Evolutionary conservation across 441 rosid genomes (phyloP), one percentile per base, ranked within the genome.

Genomic region (Gossypium schwendimanii): DNA sequence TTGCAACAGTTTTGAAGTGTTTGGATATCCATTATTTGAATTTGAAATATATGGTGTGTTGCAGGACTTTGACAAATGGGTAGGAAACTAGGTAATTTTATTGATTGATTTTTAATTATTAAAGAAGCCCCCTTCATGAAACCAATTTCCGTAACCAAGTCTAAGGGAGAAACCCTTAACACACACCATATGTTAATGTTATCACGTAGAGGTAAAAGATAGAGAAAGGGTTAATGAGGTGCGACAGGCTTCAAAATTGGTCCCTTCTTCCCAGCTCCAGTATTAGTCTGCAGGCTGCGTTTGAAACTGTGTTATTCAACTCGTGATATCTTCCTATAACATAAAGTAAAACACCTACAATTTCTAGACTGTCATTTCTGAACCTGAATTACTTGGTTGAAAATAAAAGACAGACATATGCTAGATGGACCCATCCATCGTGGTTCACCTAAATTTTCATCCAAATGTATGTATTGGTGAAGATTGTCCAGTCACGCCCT

Each of bases 201-300:
- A 39, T 31, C 9, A 10, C 17, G 44, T 8, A 39, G 2, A 10
- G 21, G 64, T 73, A 28, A 61, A 23, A 45, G 75, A 79, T 78
- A 63, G 77, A 44, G 10, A 44, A 39, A 74, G 17, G 73, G 53
- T 58, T 78, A 82, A 81, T 67, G 15, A 49, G n/a, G 80, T 78
- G 80, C 73, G 65, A 28, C 45, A 10, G 17, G 63, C 45, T 60
- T 5, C 7, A 4, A 52, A 15, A 63, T 33, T 73, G 79, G 84
- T 78, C 81, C 84, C 75, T 64, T 15, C 49, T 31, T 69, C 31
- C 41, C 44, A 0, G 52, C 52, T 47, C 52, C 52, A 47, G 5
- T 47, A 47, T 8, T 28, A 55, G 20, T 24, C 7, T 18, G 45
- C 54, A 14, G 33, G 55, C 39, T 24, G 11, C 44, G 2, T 39